phyloP scores from a whole-genome alignment of 2,329 filamentous ascomycete species.

The Monosporascus sp. region DNA sequence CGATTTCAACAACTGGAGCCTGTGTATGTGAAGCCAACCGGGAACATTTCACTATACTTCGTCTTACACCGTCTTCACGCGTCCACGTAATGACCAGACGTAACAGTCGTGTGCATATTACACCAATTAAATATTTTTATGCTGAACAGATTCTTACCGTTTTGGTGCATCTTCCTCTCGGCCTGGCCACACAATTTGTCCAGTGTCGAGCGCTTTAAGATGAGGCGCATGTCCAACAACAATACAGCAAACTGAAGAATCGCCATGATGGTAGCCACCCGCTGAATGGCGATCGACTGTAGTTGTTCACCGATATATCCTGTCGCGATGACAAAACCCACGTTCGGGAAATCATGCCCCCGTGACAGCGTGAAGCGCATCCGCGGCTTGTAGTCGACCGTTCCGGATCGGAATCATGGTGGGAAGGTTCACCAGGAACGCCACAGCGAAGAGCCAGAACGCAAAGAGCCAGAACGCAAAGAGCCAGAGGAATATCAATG shows the following conservation, averaged over 20 bases:
- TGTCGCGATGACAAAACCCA: constrained; percentile 14
- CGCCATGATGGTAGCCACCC: constrained; percentile 15
- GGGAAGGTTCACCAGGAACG: constrained; percentile 5
- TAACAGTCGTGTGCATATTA: too few species aligned
- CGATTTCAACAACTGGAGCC: too few species aligned
- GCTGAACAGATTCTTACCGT: background rate
- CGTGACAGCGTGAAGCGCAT: constrained; percentile 14
- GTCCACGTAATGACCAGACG: too few species aligned
- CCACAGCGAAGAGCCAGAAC: constrained; percentile 12
- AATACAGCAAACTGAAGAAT: constrained; percentile 14
- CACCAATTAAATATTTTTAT: too few species aligned
- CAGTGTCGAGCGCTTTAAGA: constrained; percentile 22
- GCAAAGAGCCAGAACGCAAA: constrained; percentile 11
- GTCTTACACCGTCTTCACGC: too few species aligned
- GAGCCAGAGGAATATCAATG: constrained; percentile 8
- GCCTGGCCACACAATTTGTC: constrained; percentile 29
- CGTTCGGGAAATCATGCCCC: constrained; percentile 14
- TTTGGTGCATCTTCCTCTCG: constrained; percentile 24
- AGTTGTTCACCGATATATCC: constrained; percentile 11
- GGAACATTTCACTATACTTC: too few species aligned
- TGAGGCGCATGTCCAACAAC: constrained; percentile 23
- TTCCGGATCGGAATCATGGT: background rate
- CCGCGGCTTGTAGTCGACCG: background rate
- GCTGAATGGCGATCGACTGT: constrained; percentile 6
- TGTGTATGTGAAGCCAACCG: too few species aligned